Percentiles rank a stretch among this genome's conserved stretches.
Conservation (phyloP, 2,329 filamentous ascomycete species). For the Cladorrhinum sp. region DNA sequence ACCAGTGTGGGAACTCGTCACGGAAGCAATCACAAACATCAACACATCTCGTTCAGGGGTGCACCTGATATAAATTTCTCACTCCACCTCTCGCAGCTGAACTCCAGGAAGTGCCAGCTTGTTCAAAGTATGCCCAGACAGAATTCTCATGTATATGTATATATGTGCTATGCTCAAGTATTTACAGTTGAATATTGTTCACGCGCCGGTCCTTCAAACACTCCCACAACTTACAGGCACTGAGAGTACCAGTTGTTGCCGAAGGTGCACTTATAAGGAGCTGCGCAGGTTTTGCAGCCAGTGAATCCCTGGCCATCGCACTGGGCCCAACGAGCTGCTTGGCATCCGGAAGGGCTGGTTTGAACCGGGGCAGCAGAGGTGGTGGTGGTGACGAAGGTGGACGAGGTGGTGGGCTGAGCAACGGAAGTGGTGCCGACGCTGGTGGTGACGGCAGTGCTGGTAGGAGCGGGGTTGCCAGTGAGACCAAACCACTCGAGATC, state of each 20-base stretch:
- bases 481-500: constrained; percentile 39
- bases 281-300: constrained; percentile 36
- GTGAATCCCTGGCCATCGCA: constrained; percentile 38
- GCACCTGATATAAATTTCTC: too few species aligned
- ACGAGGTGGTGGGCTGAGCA: neutral
- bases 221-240: constrained; percentile 33
- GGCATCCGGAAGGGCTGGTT: constrained; percentile 25
- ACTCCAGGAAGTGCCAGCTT: too few species aligned
- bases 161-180: neutral
- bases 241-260: constrained; percentile 42
- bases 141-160: neutral
- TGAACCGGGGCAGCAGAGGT: constrained; percentile 5
- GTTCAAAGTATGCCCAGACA: too few species aligned
- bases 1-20: too few species aligned
- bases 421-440: constrained; percentile 10
- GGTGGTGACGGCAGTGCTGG: neutral
- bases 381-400: constrained; percentile 1
- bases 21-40: too few species aligned
- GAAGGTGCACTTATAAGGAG: constrained; percentile 36
- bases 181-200: neutral
- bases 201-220: too few species aligned
- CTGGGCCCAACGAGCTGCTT: too few species aligned
- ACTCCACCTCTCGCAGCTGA: too few species aligned
- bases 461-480: constrained; percentile 8
- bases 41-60: too few species aligned